phyloP scores from a whole-genome alignment of 495 filamentous ascomycete species.

The Terfezia boudieri region DNA sequence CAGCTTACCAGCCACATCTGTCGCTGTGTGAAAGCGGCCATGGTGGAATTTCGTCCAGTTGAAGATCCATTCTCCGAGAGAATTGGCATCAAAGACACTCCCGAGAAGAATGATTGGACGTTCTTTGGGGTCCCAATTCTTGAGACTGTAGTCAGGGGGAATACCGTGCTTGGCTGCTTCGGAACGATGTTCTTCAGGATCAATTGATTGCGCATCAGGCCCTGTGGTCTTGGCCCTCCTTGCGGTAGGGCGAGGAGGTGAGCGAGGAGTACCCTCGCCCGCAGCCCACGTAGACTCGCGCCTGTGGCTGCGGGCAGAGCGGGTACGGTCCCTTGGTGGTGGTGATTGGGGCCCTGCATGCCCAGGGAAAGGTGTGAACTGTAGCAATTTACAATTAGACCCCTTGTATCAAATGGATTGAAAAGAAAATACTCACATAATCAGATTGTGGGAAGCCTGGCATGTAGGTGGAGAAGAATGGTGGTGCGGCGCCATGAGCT shows the following conservation, averaged over 20 bases:
- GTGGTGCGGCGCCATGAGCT: constrained; percentile 16
- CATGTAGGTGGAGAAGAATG: constrained; percentile 17
- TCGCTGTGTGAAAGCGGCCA: constrained; percentile 63
- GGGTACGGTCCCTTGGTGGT: background rate
- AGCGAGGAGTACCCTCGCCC: constrained; percentile 28
- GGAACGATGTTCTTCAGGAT: constrained; percentile 18
- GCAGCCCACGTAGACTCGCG: constrained; percentile 13
- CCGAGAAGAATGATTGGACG: constrained; percentile 74
- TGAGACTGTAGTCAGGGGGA: constrained; percentile 77
- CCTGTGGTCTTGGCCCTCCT: constrained; percentile 24
- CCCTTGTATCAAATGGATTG: background rate
- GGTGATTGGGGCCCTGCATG: constrained; percentile 6
- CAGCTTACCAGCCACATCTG: constrained; percentile 80
- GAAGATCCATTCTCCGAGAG: constrained; percentile 96
- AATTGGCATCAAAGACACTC: constrained; percentile 94
- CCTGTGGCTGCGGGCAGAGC: constrained; percentile 12
- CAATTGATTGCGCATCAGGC: constrained; percentile 20
- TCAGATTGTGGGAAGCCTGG: constrained; percentile 17
- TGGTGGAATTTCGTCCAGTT: constrained; percentile 97
- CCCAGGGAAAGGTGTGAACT: constrained; percentile 3
- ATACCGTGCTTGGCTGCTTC: constrained; percentile 76
- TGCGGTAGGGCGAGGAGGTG: constrained; percentile 26
- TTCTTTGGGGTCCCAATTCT: constrained; percentile 96
- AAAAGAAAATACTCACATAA: constrained; percentile 13
- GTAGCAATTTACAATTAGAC: background rate